These are phyloP conservation scores for Anisogramma anomala DNA, from an alignment of 2,329 filamentous ascomycete species.

Conservation along the genomic window DNA sequence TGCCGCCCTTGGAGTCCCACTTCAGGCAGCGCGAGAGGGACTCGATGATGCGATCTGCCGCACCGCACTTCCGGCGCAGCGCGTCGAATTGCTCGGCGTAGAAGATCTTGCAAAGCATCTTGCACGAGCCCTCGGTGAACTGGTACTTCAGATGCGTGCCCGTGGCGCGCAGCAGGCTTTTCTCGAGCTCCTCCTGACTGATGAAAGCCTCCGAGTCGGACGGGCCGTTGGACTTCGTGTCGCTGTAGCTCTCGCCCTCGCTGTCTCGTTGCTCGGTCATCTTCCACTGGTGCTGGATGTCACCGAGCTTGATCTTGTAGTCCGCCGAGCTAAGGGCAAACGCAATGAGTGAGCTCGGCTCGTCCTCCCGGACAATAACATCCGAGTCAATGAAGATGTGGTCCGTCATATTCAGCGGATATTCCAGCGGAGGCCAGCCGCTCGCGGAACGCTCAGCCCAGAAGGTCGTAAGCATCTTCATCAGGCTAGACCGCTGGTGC, in stretches of 20 bases:
- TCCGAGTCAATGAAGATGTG: conserved; percentile 96
- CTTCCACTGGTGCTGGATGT: conserved; percentile 46
- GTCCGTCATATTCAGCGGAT: conserved; percentile 76
- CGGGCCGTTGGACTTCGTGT: conserved; percentile 21
- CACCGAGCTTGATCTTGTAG: conserved; percentile 67
- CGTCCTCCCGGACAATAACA: conserved; percentile 93
- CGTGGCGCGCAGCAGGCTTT: conserved; percentile 69
- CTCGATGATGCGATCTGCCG: conserved; percentile 87
- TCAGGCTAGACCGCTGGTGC: conserved; percentile 82
- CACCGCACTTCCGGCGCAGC: conserved; percentile 80
- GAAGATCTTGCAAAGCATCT: conserved; percentile 96
- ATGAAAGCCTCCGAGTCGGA: conserved; percentile 30
- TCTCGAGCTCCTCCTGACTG: conserved; percentile 67
- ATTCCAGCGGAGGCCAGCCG: conserved; percentile 85
- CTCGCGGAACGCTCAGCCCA: conserved; percentile 97
- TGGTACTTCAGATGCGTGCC: conserved; percentile 94
- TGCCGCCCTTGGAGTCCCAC: conserved; percentile 96
- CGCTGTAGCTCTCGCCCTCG: conserved; percentile 21
- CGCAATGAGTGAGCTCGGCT: conserved; percentile 91
- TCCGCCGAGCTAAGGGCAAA: conserved; percentile 81
- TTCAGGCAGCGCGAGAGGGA: conserved; percentile 90
- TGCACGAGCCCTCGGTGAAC: conserved; percentile 85
- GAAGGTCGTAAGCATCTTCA: conserved; percentile 94
- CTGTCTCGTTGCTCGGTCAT: conserved; percentile 28
- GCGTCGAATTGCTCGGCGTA: conserved; percentile 98